Base-by-base conservation (phyloP, 169 alveolate genomes). In the Sarcocystis neurona region DNA sequence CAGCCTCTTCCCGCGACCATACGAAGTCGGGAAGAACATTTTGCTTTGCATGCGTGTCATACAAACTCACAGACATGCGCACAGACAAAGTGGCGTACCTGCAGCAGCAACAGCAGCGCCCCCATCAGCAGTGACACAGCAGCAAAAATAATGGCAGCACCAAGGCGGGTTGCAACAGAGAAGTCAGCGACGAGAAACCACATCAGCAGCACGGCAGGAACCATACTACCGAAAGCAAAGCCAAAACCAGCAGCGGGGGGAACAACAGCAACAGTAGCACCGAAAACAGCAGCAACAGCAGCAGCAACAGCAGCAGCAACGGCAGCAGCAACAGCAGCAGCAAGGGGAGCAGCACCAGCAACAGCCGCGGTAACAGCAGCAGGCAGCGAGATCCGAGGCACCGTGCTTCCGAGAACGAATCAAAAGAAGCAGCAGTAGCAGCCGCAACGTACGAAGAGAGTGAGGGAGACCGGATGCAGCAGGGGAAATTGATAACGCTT, bases 181-280 rank as follows among this genome's bases (percentile, higher is more conserved):
- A 1, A 8, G 6, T 63, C 75, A 10, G 75, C 20, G 75, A n/a
- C 75, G 44, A 37, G 44, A 18, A 20, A 63, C 46, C 82, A 43
- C 56, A 53, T 72, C 18, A 72, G 82, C 27, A n/a, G n/a, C 82
- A 72, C 82, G 82, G 41, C 32, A 53, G 41, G 34, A 53, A 37
- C 27, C 56, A 72, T 32, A 27, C 53, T 12, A 30, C 39, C 34
- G 79, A 32, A 3, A 18, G 34, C 48, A 68, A 68, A 68, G 79
- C 27, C 4, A 46, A 46, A 6, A 30, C 10, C 43, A 39, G 79
- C 43, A 32, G n/a, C 48, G 34, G 47, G 23, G 30, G 47, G 79
- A 5, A 30, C 27, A 30, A 46, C 43, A 1, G 47, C 2, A 46
- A 2, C 43, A 68, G 8, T 20, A 20, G 79, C 43, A 20, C 23